phyloP scores from a whole-genome alignment of 129 eudicot species.

The Oenanthe sinensis region DNA sequence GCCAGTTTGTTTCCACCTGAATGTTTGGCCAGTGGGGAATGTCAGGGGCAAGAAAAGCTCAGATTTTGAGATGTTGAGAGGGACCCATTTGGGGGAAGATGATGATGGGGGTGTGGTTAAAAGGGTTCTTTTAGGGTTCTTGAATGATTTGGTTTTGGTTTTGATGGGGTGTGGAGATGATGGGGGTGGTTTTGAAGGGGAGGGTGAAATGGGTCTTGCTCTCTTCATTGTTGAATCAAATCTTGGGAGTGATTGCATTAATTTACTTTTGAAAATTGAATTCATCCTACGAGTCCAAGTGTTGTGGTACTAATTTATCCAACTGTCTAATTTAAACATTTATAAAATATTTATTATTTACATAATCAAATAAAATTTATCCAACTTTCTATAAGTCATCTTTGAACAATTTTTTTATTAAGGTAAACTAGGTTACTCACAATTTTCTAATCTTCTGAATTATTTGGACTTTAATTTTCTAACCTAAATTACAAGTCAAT shows the following conservation, averaged over 20 bases:
- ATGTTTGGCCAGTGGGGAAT: slow-evolving; percentile 97
- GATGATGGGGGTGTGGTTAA: slow-evolving; percentile 11
- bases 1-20: slow-evolving; percentile 80
- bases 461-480: no score
- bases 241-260: slow-evolving; percentile 12
- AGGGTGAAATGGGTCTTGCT: slow-evolving; percentile 16
- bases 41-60: slow-evolving; percentile 81
- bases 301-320: no score
- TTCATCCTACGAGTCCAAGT: background rate
- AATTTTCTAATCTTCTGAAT: no score
- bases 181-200: slow-evolving; percentile 26
- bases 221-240: slow-evolving; percentile 27
- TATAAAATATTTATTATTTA: no score
- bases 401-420: no score
- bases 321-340: no score
- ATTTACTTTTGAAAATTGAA: background rate
- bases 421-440: no score
- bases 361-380: no score
- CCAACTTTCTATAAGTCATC: no score
- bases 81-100: slow-evolving; percentile 33
- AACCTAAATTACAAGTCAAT: no score
- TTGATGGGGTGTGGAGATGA: slow-evolving; percentile 18
- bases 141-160: slow-evolving; percentile 22
- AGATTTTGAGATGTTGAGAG: slow-evolving; percentile 52
- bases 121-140: slow-evolving; percentile 32